phyloP scores from a whole-genome alignment of 257 asterid genomes.

The Solanum lycopersicoides region DNA sequence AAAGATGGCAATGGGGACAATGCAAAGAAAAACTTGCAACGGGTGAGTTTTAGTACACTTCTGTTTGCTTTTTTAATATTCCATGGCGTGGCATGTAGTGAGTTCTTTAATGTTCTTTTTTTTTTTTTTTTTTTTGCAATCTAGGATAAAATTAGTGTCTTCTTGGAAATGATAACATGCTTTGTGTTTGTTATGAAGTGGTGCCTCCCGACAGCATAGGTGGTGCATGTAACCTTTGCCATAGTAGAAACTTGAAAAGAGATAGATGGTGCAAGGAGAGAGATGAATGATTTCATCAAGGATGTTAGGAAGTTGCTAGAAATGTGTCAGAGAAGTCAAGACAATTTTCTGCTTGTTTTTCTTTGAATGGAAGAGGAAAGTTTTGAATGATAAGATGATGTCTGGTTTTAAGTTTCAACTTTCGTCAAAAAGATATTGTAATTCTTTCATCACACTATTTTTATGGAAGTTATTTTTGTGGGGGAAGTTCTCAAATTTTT shows the following conservation, averaged over 20 bases:
- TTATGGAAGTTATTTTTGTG: neutral
- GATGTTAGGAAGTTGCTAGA: neutral
- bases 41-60: slow-evolving; percentile 41
- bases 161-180: neutral
- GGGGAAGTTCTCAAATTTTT: neutral
- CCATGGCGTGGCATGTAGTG: neutral
- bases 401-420: neutral
- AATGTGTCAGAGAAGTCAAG: neutral
- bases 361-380: neutral
- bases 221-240: neutral
- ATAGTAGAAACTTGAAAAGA: neutral
- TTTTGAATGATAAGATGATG: neutral
- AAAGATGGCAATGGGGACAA: slow-evolving; percentile 51
- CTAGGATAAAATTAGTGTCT: neutral
- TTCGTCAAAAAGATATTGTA: neutral
- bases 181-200: neutral
- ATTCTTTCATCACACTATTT: neutral
- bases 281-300: neutral
- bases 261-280: neutral
- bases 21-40: slow-evolving; percentile 37
- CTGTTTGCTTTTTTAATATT: neutral
- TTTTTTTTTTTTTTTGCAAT: neutral
- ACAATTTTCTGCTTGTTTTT: neutral
- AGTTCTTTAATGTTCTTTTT: neutral
- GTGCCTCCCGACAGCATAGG: neutral